These are phyloP conservation scores for Crassisporium funariophilum DNA, from an alignment of 768 basidiomycete species.

Conservation along the genomic window DNA sequence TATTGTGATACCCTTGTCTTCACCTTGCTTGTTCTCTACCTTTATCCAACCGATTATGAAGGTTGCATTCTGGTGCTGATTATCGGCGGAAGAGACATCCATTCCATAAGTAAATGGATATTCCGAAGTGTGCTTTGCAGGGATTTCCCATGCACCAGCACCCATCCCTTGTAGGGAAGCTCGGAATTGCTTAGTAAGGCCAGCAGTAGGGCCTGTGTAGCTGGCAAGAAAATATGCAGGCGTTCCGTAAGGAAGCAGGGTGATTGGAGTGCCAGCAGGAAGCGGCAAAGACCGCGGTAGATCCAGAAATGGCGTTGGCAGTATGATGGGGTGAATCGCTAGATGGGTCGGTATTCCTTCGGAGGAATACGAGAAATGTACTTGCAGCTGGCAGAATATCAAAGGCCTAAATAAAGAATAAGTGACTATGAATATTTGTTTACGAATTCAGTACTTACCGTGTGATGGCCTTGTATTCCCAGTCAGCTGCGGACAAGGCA, in stretches of 20 bases:
- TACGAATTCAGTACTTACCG: slow-evolving; percentile 36
- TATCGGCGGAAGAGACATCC: slow-evolving; percentile 6
- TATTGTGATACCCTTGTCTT: slow-evolving; percentile 75
- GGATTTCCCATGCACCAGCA: slow-evolving; percentile 50
- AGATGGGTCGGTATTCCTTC: slow-evolving; percentile 40
- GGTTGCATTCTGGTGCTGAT: slow-evolving; percentile 10
- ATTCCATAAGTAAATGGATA: no score
- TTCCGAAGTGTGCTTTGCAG: slow-evolving; percentile 3
- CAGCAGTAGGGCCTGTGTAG: slow-evolving; percentile 70
- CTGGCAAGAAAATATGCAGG: slow-evolving; percentile 74
- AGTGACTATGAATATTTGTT: slow-evolving; percentile 12
- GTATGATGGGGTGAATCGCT: slow-evolving; percentile 66
- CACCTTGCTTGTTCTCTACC: slow-evolving; percentile 77
- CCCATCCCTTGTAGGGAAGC: slow-evolving; percentile 66
- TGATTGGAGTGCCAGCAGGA: slow-evolving; percentile 65
- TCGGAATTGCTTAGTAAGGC: slow-evolving; percentile 62
- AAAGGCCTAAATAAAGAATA: slow-evolving; percentile 46
- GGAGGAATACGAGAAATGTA: slow-evolving; percentile 41
- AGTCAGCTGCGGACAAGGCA: slow-evolving; percentile 47
- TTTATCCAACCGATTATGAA: slow-evolving; percentile 75
- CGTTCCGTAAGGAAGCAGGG: slow-evolving; percentile 67
- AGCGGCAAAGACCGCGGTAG: slow-evolving; percentile 46
- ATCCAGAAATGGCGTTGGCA: slow-evolving; percentile 59
- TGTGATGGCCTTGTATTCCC: slow-evolving; percentile 56
- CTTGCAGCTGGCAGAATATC: slow-evolving; percentile 60